Percentiles rank a stretch among this genome's conserved stretches.
Evolutionary conservation across 768 basidiomycete species (phyloP).

Genomic region (Dioszegia aurantiaca): DNA sequence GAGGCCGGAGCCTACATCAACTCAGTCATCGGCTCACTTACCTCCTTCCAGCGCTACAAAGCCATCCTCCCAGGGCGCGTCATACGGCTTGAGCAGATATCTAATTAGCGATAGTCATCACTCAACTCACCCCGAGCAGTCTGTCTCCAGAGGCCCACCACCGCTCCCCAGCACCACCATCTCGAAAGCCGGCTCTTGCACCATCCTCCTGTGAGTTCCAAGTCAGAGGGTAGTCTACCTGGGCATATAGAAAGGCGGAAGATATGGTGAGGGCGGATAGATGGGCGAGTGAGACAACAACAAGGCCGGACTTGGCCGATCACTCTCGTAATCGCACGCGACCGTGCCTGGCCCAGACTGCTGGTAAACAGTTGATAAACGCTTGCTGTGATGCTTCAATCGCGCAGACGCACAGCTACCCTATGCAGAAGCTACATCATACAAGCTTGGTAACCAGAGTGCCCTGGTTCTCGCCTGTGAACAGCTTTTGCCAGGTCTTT

Average conservation of each 20-base stretch:
- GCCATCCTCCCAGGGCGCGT: conserved; percentile 71
- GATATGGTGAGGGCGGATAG: too few relatives aligned
- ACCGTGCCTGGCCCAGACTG: too few relatives aligned
- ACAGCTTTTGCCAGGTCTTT: conserved; percentile 33
- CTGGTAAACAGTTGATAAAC: too few relatives aligned
- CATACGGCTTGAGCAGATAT: conserved; percentile 78
- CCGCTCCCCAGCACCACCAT: conserved; percentile 62
- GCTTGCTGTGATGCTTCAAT: too few relatives aligned
- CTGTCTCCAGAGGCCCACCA: conserved; percentile 85
- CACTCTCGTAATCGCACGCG: too few relatives aligned
- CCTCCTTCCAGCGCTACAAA: conserved; percentile 80
- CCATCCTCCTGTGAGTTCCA: background rate
- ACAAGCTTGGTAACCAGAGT: conserved; percentile 42
- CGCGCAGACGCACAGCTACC: too few relatives aligned
- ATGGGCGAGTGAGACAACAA: too few relatives aligned
- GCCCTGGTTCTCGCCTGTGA: conserved; percentile 38
- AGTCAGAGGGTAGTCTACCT: too few relatives aligned
- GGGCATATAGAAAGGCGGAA: too few relatives aligned
- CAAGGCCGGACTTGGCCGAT: too few relatives aligned
- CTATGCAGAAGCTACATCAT: conserved; percentile 4
- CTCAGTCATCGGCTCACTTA: background rate
- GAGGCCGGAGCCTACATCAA: conserved; percentile 71
- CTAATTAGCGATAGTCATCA: conserved; percentile 54
- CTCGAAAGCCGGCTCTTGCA: conserved; percentile 44
- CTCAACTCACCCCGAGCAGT: conserved; percentile 74